These are phyloP conservation scores for Rhexocercosporidium sp. DNA, from an alignment of 2,329 filamentous ascomycete species.

Conservation along the genomic window DNA sequence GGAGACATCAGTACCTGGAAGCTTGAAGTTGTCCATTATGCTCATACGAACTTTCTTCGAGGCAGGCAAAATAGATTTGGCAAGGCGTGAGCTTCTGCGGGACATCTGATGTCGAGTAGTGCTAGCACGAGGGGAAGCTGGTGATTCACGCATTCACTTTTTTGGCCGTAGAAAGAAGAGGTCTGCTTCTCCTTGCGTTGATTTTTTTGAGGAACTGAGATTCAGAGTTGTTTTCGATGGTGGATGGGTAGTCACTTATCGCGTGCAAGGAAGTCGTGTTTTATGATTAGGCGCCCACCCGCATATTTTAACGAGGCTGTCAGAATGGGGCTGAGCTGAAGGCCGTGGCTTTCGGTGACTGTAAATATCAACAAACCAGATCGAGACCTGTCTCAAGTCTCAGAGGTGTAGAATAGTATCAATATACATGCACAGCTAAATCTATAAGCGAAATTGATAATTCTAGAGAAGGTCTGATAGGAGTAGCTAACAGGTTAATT, in stretches of 20 bases:
- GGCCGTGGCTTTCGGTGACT: background rate
- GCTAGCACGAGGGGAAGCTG: background rate
- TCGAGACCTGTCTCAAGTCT: too few relatives aligned
- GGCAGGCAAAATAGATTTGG: background rate
- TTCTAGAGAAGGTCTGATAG: too few relatives aligned
- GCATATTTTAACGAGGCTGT: background rate
- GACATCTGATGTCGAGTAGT: background rate
- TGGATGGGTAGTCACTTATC: background rate
- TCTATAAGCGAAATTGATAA: too few relatives aligned
- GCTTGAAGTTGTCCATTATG: slow-evolving; percentile 49
- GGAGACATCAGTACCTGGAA: slow-evolving; percentile 46
- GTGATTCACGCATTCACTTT: background rate
- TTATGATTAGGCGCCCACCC: background rate
- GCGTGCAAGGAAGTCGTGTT: background rate
- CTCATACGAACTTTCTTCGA: background rate
- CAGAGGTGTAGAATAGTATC: too few relatives aligned
- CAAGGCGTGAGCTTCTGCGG: slow-evolving; percentile 6
- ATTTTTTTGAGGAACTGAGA: background rate
- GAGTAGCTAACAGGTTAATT: too few relatives aligned
- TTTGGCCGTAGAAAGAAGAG: background rate
- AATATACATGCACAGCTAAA: accelerated
- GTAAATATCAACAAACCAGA: background rate
- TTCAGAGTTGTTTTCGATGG: background rate
- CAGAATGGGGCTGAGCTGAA: background rate
- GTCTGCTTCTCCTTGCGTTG: too few relatives aligned